Base-by-base conservation (phyloP, 257 asterid genomes). In the Cordia subcordata region DNA sequence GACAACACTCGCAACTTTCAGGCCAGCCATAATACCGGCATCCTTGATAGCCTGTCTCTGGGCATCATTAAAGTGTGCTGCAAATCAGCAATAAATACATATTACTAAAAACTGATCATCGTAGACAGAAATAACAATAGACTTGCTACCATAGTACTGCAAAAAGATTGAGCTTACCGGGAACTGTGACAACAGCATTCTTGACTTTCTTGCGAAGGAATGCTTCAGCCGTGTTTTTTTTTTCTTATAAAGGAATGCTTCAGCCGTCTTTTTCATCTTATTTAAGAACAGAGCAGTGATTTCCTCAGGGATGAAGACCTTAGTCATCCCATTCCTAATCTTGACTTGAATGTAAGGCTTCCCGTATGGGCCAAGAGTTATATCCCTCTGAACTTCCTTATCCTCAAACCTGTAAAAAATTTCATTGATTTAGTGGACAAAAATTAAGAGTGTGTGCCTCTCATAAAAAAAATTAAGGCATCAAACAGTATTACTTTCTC, bases 241-340 rank as follows among this genome's bases (percentile, higher is more conserved):
- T 47, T 46, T 49, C 65, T 60, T 46, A n/a, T 56, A 56, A 49
- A 60, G 65, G 56, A 21, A 60, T 27, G 65, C 65, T 60, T 60
- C 56, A 23, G 65, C 65, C 10, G 65, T 60, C 40, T 60, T 56
- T 33, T 60, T 60, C 65, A 60, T 60, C 65, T 60, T 60, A 17
- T 14, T 49, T 6, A 60, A 21, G 22, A 61, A 20, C 66, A 61
- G 49, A 16, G 66, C 57, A 10, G 58, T 61, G 49, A 61, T 49
- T 45, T 61, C 66, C 58, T 61, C 66, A 4, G 66, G 66, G 40
- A 58, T 61, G 49, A 61, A 61, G 18, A 61, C 33, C 49, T 61
- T 61, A 46, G 57, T 49, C 49, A 39, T 53, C 14, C 58, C 66
- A 50, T 61, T 58, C n/a, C 18, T 61, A 50, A 50, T 61, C 57